Base-by-base conservation (phyloP, 306 rosid species). In the Glycyrrhiza uralensis region DNA sequence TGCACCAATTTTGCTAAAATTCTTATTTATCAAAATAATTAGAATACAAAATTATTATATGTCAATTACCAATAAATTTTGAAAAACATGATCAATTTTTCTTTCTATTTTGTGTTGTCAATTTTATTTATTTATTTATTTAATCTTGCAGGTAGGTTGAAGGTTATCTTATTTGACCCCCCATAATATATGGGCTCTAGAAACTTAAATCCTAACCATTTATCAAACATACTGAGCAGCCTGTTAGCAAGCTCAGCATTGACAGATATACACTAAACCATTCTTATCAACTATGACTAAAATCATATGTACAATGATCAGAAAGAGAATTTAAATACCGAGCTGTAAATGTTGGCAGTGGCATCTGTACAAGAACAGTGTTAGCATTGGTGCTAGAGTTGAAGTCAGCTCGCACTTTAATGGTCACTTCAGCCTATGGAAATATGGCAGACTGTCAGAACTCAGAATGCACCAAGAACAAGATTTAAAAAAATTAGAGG, bases 401-500 rank as follows among this genome's bases (percentile, higher is more conserved):
- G 62, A 87, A 94, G 8, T 91, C 99, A 66, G 96, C 91, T 60
- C 84, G 86, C 71, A 91, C 79, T 89, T 87, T 94, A 61, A 89
- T 77, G 76, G 86, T 85, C 69, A 89, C 97, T 82, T 86, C 95
- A 35, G 96, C 97, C 97, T 94, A 85, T 15, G 59, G 67, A 80
- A 33, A 64, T 58, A 74, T 15, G 29, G 63, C 54, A 38, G 7
- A 44, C 28, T 38, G 19, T 81, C 42, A 75, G 69, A 66, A 32
- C 3, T 81, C 42, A 75, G 69, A 66, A 32, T 3, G 50, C 74
- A 32, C 61, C 63, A 70, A 28, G 33, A 79, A 46, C 59, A n/a
- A 60, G 14, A 69, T 6, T 35, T 36, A 18, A 20, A 66, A n/a
- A 51, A 22, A 81, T 36, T 42, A 51, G 18, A 73, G 58, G 36